These are phyloP conservation scores for Pythium phragmiticola DNA, from an alignment of 352 stramenopile genomes.

Conservation along the genomic window DNA sequence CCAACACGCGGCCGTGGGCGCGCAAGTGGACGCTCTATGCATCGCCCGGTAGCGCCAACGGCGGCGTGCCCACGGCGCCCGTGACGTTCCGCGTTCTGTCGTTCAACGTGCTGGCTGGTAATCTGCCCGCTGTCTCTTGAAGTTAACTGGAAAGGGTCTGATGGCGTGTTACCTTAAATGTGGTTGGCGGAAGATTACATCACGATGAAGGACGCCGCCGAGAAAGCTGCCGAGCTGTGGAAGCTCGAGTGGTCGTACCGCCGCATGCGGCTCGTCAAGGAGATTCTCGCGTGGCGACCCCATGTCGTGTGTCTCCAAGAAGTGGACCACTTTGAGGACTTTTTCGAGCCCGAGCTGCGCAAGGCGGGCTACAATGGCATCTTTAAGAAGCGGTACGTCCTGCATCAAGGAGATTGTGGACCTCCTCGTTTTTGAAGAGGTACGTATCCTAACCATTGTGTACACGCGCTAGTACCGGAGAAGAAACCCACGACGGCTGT, in stretches of 20 bases:
- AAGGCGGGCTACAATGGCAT: slow-evolving; percentile 50
- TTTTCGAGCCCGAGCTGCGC: slow-evolving; percentile 60
- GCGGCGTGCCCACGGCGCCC: slow-evolving; percentile 22
- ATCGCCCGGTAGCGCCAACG: slow-evolving; percentile 29
- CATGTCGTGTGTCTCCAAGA: slow-evolving; percentile 68
- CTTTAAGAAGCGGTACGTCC: slow-evolving; percentile 54
- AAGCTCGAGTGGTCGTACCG: slow-evolving; percentile 68
- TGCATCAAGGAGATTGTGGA: not conserved
- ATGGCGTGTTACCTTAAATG: not conserved
- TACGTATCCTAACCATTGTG: not conserved
- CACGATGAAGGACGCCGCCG: slow-evolving; percentile 31
- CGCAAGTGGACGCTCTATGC: slow-evolving; percentile 58
- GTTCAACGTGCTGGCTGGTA: slow-evolving; percentile 73
- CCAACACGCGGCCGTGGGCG: slow-evolving; percentile 14
- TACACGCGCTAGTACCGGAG: slow-evolving; percentile 39
- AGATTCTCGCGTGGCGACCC: slow-evolving; percentile 49
- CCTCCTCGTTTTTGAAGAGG: not conserved
- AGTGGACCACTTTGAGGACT: slow-evolving; percentile 71
- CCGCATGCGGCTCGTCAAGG: slow-evolving; percentile 39
- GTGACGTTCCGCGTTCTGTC: slow-evolving; percentile 63
- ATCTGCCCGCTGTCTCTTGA: not conserved
- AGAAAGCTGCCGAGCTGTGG: slow-evolving; percentile 29
- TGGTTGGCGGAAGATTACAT: slow-evolving; percentile 49
- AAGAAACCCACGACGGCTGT: slow-evolving; percentile 60
- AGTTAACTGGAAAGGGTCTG: not conserved